Evolutionary conservation across 208 protist species (phyloP).

Genomic region (Leishmania arabica): DNA sequence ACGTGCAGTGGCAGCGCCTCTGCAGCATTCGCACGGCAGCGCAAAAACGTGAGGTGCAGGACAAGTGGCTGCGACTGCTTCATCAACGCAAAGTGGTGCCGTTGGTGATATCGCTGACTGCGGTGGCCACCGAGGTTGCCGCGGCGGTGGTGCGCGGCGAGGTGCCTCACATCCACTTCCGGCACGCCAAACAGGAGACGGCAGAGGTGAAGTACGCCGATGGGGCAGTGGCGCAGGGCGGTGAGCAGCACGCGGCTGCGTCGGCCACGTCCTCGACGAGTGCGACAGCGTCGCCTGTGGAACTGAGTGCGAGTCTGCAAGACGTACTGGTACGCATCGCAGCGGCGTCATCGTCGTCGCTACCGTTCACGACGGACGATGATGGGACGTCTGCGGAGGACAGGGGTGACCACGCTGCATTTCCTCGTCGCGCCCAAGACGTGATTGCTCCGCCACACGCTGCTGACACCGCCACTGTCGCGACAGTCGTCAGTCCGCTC

Average conservation of each 20-base stretch:
- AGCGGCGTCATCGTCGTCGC: neutral
- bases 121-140: conserved; percentile 39
- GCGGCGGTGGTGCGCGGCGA: conserved; percentile 29
- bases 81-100: conserved; percentile 65
- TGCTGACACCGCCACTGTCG: neutral
- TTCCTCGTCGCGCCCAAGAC: neutral
- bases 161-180: neutral
- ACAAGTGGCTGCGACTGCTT: conserved; percentile 69
- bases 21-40: conserved; percentile 15
- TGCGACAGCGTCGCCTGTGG: neutral
- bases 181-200: neutral
- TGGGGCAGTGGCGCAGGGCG: neutral
- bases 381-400: neutral
- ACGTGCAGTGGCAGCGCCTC: conserved; percentile 12
- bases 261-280: neutral
- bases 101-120: conserved; percentile 40
- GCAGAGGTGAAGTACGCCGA: neutral
- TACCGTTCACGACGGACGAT: neutral
- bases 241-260: neutral
- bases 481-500: neutral
- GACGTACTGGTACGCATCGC: neutral
- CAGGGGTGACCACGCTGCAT: neutral
- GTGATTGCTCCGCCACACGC: neutral
- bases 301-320: conserved; percentile 5
- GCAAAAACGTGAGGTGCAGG: conserved; percentile 46